phyloP scores from a whole-genome alignment of 352 stramenopile species.

The Globisporangium recalcitrans region DNA sequence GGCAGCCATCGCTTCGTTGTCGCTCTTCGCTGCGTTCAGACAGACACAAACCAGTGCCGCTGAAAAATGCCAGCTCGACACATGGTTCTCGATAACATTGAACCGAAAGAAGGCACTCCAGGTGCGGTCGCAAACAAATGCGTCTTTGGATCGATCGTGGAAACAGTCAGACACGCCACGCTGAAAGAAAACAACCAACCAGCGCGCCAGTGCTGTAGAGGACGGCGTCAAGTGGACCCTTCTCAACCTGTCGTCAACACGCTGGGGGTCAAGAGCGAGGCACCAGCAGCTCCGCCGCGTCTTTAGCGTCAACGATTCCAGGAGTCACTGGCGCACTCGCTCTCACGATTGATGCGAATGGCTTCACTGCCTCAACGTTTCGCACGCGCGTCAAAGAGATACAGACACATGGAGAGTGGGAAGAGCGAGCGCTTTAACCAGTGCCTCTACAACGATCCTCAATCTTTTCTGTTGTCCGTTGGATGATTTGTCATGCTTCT shows the following conservation, averaged over 20 bases:
- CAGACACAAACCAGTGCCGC: too few species aligned
- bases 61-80: too few species aligned
- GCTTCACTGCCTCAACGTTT: not conserved
- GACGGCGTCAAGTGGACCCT: not conserved
- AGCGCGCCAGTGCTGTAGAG: not conserved
- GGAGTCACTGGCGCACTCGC: not conserved
- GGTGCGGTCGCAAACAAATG: too few species aligned
- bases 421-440: not conserved
- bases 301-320: not conserved
- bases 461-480: not conserved
- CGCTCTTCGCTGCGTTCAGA: too few species aligned
- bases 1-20: too few species aligned
- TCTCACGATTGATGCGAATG: not conserved
- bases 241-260: not conserved
- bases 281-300: not conserved
- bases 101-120: too few species aligned
- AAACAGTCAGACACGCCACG: too few species aligned
- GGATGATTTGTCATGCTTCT: not conserved
- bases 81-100: too few species aligned
- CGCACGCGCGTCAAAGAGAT: not conserved
- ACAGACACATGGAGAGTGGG: not conserved
- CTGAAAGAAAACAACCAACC: too few species aligned
- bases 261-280: not conserved
- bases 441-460: conserved; percentile 1
- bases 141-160: too few species aligned